Evolutionary conservation across 2,329 filamentous ascomycete genomes (phyloP), one percentile per base, ranked within the genome.

Genomic region (Xylaria sp.): DNA sequence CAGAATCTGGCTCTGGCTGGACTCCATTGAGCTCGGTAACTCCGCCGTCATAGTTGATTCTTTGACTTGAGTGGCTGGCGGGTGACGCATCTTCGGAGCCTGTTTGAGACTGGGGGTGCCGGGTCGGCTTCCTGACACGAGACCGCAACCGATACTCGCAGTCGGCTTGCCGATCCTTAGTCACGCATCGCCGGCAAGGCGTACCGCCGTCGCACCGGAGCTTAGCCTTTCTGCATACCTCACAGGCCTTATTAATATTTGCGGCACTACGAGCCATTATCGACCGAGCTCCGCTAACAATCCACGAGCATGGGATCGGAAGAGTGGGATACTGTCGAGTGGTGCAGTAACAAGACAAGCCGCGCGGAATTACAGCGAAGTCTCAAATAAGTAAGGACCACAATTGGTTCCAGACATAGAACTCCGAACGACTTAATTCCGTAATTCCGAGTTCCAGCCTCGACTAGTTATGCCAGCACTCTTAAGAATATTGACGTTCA

Each of bases 211-310:
- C 51, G 48, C 65, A 67, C 6, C 65, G 59, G 23, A 62, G 59
- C 43, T 67, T 67, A 9, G 65, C 59, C 39, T 67, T 67, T 31
- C 60, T 51, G 65, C 65, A 67, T 58, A 49, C 51, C 25, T 67
- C 60, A 39, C 59, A 67, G 25, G 65, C 65, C 54, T 67, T 67
- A 39, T 43, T 56, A 33, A 62, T 62, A 28, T 67, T 67, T 31
- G 52, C 48, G 46, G 59, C 55, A 25, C 23, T 52, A 18, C 52
- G 58, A 4, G 54, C 54, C 65, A 63, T 67, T 12, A 25, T 48
- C 25, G 39, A 31, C 36, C 46, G 46, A 12, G 20, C 49, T 43
- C 33, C 39, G 36, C 39, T 15, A 36, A 46, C 23, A 46, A 28
- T 57, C 28, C 28, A 28, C 54, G 3, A 23, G n/a, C 31, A 39